Evolutionary conservation across 306 rosid species (phyloP), one percentile per base, ranked within the genome.

Genomic region (Elaeagnus macrophylla): DNA sequence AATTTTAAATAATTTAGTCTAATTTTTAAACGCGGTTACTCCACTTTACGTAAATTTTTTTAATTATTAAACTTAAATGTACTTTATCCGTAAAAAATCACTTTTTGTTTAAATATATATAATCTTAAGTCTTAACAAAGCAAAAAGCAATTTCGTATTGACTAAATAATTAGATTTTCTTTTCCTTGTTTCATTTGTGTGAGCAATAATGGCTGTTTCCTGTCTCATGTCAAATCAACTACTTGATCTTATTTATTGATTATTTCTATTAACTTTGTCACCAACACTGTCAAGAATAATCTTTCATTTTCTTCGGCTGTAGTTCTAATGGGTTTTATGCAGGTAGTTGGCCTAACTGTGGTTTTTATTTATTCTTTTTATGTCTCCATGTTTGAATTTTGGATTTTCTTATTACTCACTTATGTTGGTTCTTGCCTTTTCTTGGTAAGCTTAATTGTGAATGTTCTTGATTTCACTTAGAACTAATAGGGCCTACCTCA

Each of bases 201-300:
- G 42, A 70, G 69, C 77, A 76, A 83, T 86, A 65, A 90, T 83
- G 72, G 76, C 69, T 73, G 85, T 77, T 75, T 70, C 84, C 78
- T 32, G 66, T 70, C 72, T 52, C 77, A 60, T 72, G 42, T 74
- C 46, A 52, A 54, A 25, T 25, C 32, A 25, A 10, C 66, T 40
- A 8, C 59, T 76, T 71, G 67, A 59, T 71, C 55, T 77, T 58
- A 57, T 72, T 68, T 20, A 61, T 62, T 60, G 56, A 25, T 25
- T 25, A 25, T 25, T 40, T 48, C 65, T 47, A 52, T 48, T 5
- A 57, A 65, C 53, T 56, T 45, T 63, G 71, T 64, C 79, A 63
- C 59, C 64, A 39, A 53, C 39, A 49, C 67, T 66, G 1, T 15
- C 37, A 15, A 9, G 38, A 53, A 13, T 17, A 49, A 20, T 72